A percentile compares a stretch with the other conserved stretches of the same genome.
Evolutionary conservation across 2,329 filamentous ascomycete species (phyloP).

Genomic region (Leptographium flavum): DNA sequence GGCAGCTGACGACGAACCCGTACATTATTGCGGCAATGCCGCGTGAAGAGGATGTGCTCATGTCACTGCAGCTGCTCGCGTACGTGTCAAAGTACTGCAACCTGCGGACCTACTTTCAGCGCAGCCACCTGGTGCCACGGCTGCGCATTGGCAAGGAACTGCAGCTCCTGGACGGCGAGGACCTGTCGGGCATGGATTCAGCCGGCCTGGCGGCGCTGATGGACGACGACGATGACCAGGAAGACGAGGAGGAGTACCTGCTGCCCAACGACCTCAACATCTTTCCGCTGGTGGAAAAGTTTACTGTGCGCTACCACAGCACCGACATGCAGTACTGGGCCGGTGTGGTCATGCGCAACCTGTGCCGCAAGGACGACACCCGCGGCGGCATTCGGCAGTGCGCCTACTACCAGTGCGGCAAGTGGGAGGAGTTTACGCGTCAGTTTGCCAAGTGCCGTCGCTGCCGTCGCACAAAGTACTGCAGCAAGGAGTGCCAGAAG

Average conservation of each 20-base stretch:
- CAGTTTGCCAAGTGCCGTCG: conserved; percentile 97
- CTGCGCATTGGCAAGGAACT: conserved; percentile 83
- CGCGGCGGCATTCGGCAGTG: conserved; percentile 91
- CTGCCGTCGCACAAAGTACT: conserved; percentile 94
- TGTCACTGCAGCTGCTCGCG: conserved; percentile 91
- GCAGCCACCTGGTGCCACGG: conserved; percentile 82
- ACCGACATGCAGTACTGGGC: conserved; percentile 99
- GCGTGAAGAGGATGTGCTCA: conserved; percentile 90
- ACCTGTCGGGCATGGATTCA: conserved; percentile 18
- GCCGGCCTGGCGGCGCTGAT: conserved; percentile 16
- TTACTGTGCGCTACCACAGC: conserved; percentile 87
- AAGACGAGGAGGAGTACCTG: conserved; percentile 74
- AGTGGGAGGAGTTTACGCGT: conserved; percentile 92
- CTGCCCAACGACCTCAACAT: conserved; percentile 95
- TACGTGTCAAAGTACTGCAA: conserved; percentile 99
- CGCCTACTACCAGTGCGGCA: conserved; percentile 94
- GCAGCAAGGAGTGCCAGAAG: conserved; percentile 99
- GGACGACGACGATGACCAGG: conserved; percentile 35
- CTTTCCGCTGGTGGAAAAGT: conserved; percentile 95
- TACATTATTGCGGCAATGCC: conserved; percentile 83
- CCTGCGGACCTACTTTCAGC: conserved; percentile 85
- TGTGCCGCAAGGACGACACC: conserved; percentile 94
- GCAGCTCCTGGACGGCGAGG: conserved; percentile 60
- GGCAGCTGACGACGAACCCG: conserved; percentile 51
- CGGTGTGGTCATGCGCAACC: conserved; percentile 94